A percentile compares a stretch with the other conserved stretches of the same genome.
These are phyloP conservation scores for Pogostemon cablin DNA, from an alignment of 257 asterid genomes.

Conservation along the genomic window DNA sequence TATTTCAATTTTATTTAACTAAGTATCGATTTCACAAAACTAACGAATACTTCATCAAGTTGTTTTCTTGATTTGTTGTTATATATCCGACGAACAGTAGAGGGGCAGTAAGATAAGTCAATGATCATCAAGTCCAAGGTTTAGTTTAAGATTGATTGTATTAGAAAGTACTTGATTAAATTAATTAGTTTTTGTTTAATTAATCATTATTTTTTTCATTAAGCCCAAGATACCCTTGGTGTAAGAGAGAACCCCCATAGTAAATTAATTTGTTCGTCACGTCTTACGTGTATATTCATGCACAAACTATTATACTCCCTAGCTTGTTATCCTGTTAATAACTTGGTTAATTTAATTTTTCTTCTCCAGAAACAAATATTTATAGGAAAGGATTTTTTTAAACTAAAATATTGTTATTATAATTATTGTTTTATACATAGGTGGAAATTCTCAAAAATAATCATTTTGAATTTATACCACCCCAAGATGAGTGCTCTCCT, in stretches of 20 bases:
- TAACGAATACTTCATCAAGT: conserved; percentile 10
- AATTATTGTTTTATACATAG: too few relatives aligned
- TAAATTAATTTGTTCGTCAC: conserved; percentile 34
- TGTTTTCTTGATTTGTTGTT: conserved; percentile 32
- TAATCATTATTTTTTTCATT: conserved; percentile 25
- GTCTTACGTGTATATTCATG: conserved; percentile 38
- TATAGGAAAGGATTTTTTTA: too few relatives aligned
- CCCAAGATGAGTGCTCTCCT: too few relatives aligned
- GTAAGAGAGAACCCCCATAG: conserved; percentile 16
- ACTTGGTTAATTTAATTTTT: too few relatives aligned
- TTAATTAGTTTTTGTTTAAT: conserved; percentile 26
- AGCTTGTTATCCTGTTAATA: not conserved
- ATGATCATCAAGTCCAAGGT: conserved; percentile 54
- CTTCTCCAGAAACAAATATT: too few relatives aligned
- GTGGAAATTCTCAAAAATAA: too few relatives aligned
- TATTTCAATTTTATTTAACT: not conserved
- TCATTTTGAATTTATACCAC: too few relatives aligned
- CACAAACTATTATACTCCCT: not conserved
- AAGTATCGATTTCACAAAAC: conserved; percentile 21
- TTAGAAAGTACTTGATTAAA: not conserved
- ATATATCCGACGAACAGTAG: conserved; percentile 17
- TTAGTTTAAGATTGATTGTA: not conserved
- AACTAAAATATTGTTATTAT: too few relatives aligned
- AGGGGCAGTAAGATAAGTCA: conserved; percentile 46
- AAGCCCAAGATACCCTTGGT: conserved; percentile 47